Base-by-base conservation (phyloP, 2,329 filamentous ascomycete species). In the Diplodia corticola region DNA sequence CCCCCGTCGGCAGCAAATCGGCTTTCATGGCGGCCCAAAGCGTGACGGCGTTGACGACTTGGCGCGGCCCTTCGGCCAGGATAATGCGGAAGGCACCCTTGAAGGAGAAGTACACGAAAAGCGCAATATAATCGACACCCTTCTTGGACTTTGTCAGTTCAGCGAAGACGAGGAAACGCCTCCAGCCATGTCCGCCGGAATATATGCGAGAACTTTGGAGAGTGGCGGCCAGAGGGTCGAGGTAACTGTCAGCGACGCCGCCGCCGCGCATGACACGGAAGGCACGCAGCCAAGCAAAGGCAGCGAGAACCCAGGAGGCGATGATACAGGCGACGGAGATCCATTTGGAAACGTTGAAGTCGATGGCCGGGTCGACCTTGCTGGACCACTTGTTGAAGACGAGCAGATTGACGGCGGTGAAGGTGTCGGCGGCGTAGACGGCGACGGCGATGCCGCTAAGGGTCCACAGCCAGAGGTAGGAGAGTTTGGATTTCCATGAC, bases 291-390 rank as follows among this genome's bases (percentile, higher is more conserved):
- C 91, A 92, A 78, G 96, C 91, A 73, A 90, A 95, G 17, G 81
- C 83, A 30, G 96, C 84, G 70, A 98, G 91, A 69, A 92, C 81
- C 77, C 94, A 93, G 10, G 93, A 98, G 40, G 95, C 83, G 69
- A 98, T 90, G 75, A 99, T 98, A 77, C 93, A 97, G 65, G 88
- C 86, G 30, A 92, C 90, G 76, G 98, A 99, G 76, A 99, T 93
- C 93, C 93, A 97, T 80, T 95, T 96, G 13, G 92, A 91, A 64
- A 94, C 86, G 57, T 87, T 81, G 73, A 96, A 88, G 3, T 88
- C 86, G 70, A 98, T 90, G 48, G 86, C 85, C 1, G 93, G 93
- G 71, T 92, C 81, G 71, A 98, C 90, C 70, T 91, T 85, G 63
- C 91, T 92, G 1, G 92, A 91, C 93, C 93, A 98, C 68, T 88